Evolutionary conservation across 371 early-diverging fungal species (phyloP).

Genomic region (Parasitella parasitica): DNA sequence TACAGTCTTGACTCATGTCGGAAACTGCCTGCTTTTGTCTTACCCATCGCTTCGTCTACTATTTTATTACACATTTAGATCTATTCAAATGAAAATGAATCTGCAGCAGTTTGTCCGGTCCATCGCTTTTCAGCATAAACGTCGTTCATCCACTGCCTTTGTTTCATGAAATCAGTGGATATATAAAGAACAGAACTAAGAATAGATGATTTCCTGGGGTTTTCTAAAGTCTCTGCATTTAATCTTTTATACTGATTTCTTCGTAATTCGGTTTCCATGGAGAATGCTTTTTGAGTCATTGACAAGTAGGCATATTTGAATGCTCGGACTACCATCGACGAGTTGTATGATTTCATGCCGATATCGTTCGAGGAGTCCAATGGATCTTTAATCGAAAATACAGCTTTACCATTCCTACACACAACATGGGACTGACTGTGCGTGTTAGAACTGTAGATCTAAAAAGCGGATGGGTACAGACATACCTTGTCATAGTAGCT

Average conservation of each 20-base stretch:
- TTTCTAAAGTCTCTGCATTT: not conserved
- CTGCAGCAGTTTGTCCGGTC: constrained; percentile 14
- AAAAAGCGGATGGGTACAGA: not conserved
- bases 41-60: too few species aligned
- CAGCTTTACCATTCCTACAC: constrained; percentile 21
- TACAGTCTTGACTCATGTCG: not conserved
- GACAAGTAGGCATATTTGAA: constrained; percentile 30
- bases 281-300: constrained; percentile 16
- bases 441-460: not conserved
- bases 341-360: constrained; percentile 41
- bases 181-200: constrained; percentile 10
- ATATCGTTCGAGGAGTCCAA: constrained; percentile 63
- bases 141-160: constrained; percentile 14
- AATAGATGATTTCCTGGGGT: constrained; percentile 3
- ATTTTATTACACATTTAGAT: not conserved
- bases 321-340: constrained; percentile 1
- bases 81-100: constrained; percentile 5
- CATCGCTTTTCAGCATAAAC: constrained; percentile 20
- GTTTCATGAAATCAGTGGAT: constrained; percentile 16
- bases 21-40: too few species aligned
- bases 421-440: not conserved
- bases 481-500: constrained; percentile 58
- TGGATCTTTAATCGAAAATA: constrained; percentile 62
- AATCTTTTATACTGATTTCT: constrained; percentile 5
- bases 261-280: constrained; percentile 17